Base-by-base conservation (phyloP, 306 rosid species). In the Abrus pulchellus region DNA sequence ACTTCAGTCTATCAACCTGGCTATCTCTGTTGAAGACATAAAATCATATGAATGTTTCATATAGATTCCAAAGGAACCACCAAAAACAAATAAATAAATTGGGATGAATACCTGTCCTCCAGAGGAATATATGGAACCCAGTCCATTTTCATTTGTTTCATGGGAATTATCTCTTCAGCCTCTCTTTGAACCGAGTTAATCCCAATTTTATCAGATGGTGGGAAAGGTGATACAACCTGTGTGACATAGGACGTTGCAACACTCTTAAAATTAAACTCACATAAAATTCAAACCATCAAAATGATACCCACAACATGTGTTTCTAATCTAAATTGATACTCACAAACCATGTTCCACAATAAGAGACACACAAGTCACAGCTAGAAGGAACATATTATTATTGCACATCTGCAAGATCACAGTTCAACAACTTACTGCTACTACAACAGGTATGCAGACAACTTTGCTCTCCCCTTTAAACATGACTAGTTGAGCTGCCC, bases 61-160 rank as follows among this genome's bases (percentile, higher is more conserved):
- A 57, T 34, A 43, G 6, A 43, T 7, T 50, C 48, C 38, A 72
- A 71, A 70, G 43, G 50, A 70, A 76, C 43, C 68, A 56, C 61
- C 41, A 72, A 75, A 57, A 49, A 7, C 32, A 65, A 83, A 8
- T 28, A 59, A 83, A 85, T 55, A 43, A 29, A 61, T 13, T 7
- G 48, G 43, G 76, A 82, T 61, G 34, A 68, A 66, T 88, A 88
- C 89, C 89, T 49, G 48, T 86, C 49, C 81, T 84, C 98, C 12
- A 90, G 38, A 36, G 97, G 97, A 89, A 94, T 89, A 80, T 90
- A 94, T 1, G 97, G 98, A 81, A 94, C 89, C 98, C 97, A 94
- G 56, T 90, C 98, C 98, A 94, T 94, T 85, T 94, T 94, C 98
- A 94, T 94, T 83, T 90, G 92, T 74, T 91, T 94, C 98, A 94